Evolutionary conservation across 306 rosid genomes (phyloP).

Genomic region (Arachis hypogaea): DNA sequence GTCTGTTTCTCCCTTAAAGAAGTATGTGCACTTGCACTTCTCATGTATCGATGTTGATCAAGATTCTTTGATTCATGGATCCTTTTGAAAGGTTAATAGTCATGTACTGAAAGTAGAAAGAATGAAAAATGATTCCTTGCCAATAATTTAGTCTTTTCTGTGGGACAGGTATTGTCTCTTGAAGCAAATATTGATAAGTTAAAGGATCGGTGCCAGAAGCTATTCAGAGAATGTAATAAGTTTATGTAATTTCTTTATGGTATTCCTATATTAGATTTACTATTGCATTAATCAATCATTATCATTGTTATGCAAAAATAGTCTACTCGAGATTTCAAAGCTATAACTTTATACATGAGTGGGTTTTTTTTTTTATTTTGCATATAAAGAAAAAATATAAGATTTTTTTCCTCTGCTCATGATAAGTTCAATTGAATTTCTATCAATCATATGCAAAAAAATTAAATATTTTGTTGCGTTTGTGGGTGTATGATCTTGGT

Average conservation of each 20-base stretch:
- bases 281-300: conserved; percentile 18
- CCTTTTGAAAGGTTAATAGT: conserved; percentile 9
- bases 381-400: background rate
- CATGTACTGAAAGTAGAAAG: background rate
- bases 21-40: conserved; percentile 1
- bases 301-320: background rate
- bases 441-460: conserved; percentile 25
- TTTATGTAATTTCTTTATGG: conserved; percentile 66
- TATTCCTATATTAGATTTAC: conserved; percentile 7
- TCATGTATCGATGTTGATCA: conserved; percentile 17
- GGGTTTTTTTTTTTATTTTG: background rate
- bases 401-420: conserved; percentile 30
- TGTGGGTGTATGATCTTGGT: conserved; percentile 2
- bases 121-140: background rate
- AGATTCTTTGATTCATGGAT: conserved; percentile 12
- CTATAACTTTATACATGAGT: conserved; percentile 15
- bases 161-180: conserved; percentile 66
- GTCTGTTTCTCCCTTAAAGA: background rate
- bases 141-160: conserved; percentile 22
- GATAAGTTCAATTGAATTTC: conserved; percentile 28
- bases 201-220: conserved; percentile 74
- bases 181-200: conserved; percentile 75
- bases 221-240: conserved; percentile 73
- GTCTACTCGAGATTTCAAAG: conserved; percentile 13
- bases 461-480: conserved; percentile 21